A percentile compares a stretch with the other conserved stretches of the same genome.
These are phyloP conservation scores for Exserohilum rostratum DNA, from an alignment of 2,329 filamentous ascomycete species.

Conservation along the genomic window DNA sequence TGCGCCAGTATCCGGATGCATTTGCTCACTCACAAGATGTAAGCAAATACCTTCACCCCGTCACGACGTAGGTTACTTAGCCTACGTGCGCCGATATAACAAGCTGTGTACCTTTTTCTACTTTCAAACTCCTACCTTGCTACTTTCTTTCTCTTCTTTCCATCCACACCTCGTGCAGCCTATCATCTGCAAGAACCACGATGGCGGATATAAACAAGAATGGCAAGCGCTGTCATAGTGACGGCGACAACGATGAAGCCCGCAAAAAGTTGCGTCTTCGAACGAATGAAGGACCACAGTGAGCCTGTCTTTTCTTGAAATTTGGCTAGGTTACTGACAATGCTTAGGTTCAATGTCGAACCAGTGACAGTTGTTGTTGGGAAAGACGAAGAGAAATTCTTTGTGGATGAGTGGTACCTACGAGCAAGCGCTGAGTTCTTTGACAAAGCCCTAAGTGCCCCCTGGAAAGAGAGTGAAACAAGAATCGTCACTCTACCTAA, in stretches of 20 bases:
- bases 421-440: background rate
- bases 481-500: background rate
- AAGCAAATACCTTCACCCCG: too few species aligned
- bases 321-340: background rate
- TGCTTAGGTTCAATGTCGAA: background rate
- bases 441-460: background rate
- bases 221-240: background rate
- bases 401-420: background rate
- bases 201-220: background rate
- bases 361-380: background rate
- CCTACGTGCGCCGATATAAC: too few species aligned
- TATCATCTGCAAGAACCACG: background rate
- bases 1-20: too few species aligned
- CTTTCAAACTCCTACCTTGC: too few species aligned
- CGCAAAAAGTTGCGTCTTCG: background rate
- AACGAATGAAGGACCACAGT: too few species aligned
- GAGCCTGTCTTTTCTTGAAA: background rate
- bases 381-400: background rate
- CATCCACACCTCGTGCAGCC: too few species aligned
- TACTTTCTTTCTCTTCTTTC: too few species aligned
- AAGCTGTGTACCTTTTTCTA: too few species aligned
- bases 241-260: background rate
- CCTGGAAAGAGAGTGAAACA: background rate
- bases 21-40: too few species aligned
- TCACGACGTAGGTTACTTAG: too few species aligned